phyloP scores from a whole-genome alignment of 352 stramenopile species.

The Phytophthora cajani region DNA sequence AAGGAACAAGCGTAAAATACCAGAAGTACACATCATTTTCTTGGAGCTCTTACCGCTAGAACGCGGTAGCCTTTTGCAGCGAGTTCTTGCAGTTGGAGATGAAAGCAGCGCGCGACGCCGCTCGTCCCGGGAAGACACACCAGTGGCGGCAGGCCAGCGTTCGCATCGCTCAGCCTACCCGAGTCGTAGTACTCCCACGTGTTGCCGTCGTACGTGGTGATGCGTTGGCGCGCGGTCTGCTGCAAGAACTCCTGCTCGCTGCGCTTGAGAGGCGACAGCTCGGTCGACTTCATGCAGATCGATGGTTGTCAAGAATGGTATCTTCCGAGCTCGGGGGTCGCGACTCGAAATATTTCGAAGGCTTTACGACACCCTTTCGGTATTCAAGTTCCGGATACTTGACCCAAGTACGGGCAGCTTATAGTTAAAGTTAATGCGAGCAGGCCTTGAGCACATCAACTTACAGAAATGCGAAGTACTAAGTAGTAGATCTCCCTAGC shows the following conservation, averaged over 20 bases:
- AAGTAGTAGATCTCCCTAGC: too few species aligned
- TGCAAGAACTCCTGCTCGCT: slow-evolving; percentile 69
- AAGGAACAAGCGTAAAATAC: background rate
- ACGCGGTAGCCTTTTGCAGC: slow-evolving; percentile 70
- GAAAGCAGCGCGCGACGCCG: slow-evolving; percentile 62
- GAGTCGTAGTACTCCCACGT: slow-evolving; percentile 85
- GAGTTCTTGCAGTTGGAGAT: slow-evolving; percentile 60
- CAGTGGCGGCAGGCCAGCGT: slow-evolving; percentile 40
- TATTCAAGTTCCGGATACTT: too few species aligned
- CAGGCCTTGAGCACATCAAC: too few species aligned
- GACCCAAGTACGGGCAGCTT: too few species aligned
- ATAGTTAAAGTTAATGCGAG: too few species aligned
- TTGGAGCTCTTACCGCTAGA: slow-evolving; percentile 45
- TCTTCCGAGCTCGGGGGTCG: slow-evolving; percentile 9
- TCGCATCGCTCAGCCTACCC: slow-evolving; percentile 45
- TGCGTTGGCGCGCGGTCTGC: slow-evolving; percentile 62
- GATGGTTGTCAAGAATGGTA: slow-evolving; percentile 24
- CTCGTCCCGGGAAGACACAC: slow-evolving; percentile 73
- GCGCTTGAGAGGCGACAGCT: slow-evolving; percentile 20
- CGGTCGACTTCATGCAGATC: slow-evolving; percentile 18
- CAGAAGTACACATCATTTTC: background rate
- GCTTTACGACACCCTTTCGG: background rate
- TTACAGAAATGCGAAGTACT: too few species aligned
- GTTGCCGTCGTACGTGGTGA: slow-evolving; percentile 80
- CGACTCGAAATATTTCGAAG: background rate